Conservation (phyloP, 768 basidiomycete genomes). For the Leccinum truebloodii region DNA sequence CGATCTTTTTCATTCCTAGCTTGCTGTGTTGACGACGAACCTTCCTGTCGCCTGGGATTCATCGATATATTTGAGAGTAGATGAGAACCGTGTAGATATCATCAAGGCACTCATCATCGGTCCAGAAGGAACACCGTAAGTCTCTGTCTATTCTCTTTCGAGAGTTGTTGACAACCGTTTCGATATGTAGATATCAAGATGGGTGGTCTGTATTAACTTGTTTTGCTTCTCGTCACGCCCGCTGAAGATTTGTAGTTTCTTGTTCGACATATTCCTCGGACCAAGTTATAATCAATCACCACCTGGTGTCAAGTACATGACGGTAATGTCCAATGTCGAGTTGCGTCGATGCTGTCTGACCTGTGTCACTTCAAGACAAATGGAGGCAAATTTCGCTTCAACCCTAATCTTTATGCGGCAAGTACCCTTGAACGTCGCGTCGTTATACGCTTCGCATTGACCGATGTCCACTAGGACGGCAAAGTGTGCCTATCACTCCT, state of each 20-base stretch:
- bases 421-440: constrained; percentile 23
- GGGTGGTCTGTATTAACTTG: constrained; percentile 64
- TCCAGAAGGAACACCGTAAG: constrained; percentile 91
- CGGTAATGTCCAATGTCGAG: constrained; percentile 32
- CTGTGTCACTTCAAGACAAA: constrained; percentile 55
- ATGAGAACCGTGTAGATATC: constrained; percentile 88
- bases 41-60: constrained; percentile 95
- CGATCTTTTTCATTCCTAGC: constrained; percentile 44
- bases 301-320: constrained; percentile 72
- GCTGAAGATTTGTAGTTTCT: constrained; percentile 41
- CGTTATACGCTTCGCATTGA: constrained; percentile 1
- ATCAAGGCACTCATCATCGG: constrained; percentile 93
- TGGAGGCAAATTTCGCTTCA: constrained; percentile 87
- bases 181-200: constrained; percentile 69
- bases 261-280: constrained; percentile 94
- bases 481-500: constrained; percentile 93
- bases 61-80: constrained; percentile 89
- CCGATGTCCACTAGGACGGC: constrained; percentile 61
- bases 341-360: constrained; percentile 15
- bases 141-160: constrained; percentile 16
- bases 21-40: constrained; percentile 91
- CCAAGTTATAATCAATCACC: constrained; percentile 87
- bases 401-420: constrained; percentile 92
- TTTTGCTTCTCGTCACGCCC: neutral
- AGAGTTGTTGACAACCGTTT: constrained; percentile 8